Evolutionary conservation across 139 green algal species (phyloP).

Genomic region (Coccomyxa sp.): DNA sequence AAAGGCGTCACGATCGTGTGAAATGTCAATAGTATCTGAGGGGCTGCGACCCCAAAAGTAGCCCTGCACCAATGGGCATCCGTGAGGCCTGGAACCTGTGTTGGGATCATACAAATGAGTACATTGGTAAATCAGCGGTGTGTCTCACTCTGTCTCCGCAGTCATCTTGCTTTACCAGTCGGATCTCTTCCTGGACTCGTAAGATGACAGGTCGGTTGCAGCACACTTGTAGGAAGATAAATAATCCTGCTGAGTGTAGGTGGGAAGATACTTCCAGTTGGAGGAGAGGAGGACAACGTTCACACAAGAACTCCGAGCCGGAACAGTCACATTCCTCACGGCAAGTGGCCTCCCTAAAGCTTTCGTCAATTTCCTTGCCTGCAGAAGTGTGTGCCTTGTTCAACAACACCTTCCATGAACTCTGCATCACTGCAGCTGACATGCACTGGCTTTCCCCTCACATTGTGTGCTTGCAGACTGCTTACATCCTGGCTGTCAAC

Average conservation of each 20-base stretch:
- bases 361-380: too few relatives aligned
- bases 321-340: conserved; percentile 78
- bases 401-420: neutral
- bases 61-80: too few relatives aligned
- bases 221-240: neutral
- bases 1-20: too few relatives aligned
- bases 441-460: neutral
- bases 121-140: neutral
- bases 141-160: neutral
- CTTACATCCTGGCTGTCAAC: conserved; percentile 78
- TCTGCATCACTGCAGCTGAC: neutral
- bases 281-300: conserved; percentile 49
- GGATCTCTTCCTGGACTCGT: neutral
- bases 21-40: too few relatives aligned
- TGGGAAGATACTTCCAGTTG: conserved; percentile 55
- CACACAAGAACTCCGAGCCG: conserved; percentile 64
- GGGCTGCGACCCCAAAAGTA: too few relatives aligned
- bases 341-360: conserved; percentile 7
- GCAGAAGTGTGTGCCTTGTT: neutral
- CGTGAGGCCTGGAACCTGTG: neutral
- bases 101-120: neutral
- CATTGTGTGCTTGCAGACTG: conserved; percentile 31
- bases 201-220: neutral
- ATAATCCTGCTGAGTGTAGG: conserved; percentile 15
- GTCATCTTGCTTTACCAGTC: too few relatives aligned